Base-by-base conservation (phyloP, 1,284 basidiomycete species). In the Cutaneotrichosporon mucoides region DNA sequence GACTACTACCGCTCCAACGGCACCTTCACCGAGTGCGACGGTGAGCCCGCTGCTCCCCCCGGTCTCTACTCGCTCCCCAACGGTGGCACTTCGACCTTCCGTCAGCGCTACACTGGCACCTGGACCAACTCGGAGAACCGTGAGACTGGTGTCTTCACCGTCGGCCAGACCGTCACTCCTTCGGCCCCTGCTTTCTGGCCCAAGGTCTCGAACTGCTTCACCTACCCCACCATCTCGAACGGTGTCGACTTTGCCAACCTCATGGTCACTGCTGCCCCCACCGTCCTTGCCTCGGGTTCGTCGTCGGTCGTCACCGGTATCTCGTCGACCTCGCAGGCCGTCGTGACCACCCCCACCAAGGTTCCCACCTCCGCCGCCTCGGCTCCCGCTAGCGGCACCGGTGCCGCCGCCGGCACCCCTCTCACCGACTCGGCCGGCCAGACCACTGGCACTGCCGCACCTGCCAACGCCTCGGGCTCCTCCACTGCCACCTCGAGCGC, bases 21-120 rank as follows among this genome's bases (percentile, higher is more conserved):
- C 68, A 68, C 71, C 53, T 69, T 79, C 74, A 71, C 76, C 65
- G 72, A 70, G 43, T 79, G 78, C 66, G 76, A 79, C n/a, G 78
- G 73, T 59, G 76, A 76, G 58, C 55, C 70, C 15, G 78, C 76
- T 41, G 72, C 69, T 51, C 73, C 76, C 36, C 78, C 78, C 42
- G 78, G 78, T 56, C 68, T 77, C 54, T 78, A 76, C 73, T 70
- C 72, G 43, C 66, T 63, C 45, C 34, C 73, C 38, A 63, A 68
- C 60, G 77, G 75, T 42, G 64, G 66, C 24, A 73, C 70, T 52
- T 76, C 76, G 35, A 79, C 77, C 46, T 79, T 78, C 68, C 67
- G 73, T 46, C 78, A 78, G 68, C 70, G 76, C 69, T 78, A 75
- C 73, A 78, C 76, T 16, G 75, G 75, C 51, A 72, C 75, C 47